Conservation (phyloP, 768 basidiomycete genomes). For the Butyriboletus loyo region DNA sequence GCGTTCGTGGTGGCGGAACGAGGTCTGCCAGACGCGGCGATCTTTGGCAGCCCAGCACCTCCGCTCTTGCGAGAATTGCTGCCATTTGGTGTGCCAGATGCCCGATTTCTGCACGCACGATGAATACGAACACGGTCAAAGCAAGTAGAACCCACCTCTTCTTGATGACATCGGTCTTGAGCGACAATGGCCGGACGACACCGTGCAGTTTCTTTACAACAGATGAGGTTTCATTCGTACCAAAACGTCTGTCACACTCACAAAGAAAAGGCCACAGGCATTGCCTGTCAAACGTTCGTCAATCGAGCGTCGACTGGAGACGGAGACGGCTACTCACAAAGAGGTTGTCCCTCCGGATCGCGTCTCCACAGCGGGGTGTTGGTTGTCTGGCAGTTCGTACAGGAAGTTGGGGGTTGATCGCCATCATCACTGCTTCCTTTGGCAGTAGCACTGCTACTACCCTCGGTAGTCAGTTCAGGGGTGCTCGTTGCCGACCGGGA, state of each 20-base stretch:
- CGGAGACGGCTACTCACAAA: slow-evolving; percentile 55
- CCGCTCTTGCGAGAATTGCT: slow-evolving; percentile 57
- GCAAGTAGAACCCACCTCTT: slow-evolving; percentile 58
- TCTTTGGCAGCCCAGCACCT: slow-evolving; percentile 62
- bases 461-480: slow-evolving; percentile 49
- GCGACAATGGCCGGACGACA: slow-evolving; percentile 87
- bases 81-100: slow-evolving; percentile 66
- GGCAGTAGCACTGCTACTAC: slow-evolving; percentile 28
- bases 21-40: slow-evolving; percentile 72
- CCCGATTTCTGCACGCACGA: slow-evolving; percentile 60
- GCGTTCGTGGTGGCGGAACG: slow-evolving; percentile 66
- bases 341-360: slow-evolving; percentile 88
- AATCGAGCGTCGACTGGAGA: slow-evolving; percentile 11
- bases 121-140: neutral
- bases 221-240: slow-evolving; percentile 10
- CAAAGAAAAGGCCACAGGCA: slow-evolving; percentile 91
- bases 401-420: slow-evolving; percentile 74
- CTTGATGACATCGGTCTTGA: slow-evolving; percentile 98
- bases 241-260: slow-evolving; percentile 41
- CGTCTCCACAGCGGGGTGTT: slow-evolving; percentile 93
- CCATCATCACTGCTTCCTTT: slow-evolving; percentile 58
- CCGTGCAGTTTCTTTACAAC: slow-evolving; percentile 84
- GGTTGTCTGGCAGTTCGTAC: slow-evolving; percentile 93
- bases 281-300: slow-evolving; percentile 51
- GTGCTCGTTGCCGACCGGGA: slow-evolving; percentile 62